A percentile compares a stretch with the other conserved stretches of the same genome.
These are phyloP conservation scores for Chaetomium cochliodes DNA, from an alignment of 495 filamentous ascomycete genomes.

Conservation along the genomic window DNA sequence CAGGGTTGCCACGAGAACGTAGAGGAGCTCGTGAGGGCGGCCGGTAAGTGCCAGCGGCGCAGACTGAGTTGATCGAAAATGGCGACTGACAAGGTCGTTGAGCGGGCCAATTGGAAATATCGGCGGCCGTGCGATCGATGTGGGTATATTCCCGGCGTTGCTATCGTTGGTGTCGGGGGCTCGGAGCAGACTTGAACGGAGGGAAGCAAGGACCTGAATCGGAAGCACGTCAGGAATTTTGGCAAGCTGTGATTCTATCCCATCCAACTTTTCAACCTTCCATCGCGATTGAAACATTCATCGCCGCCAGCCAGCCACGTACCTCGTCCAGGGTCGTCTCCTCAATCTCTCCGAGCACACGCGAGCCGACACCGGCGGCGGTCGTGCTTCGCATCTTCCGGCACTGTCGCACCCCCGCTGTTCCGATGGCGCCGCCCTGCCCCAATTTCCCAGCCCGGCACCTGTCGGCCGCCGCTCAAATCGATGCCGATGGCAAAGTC, in stretches of 20 bases:
- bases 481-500: conserved; percentile 43
- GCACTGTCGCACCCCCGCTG: background rate
- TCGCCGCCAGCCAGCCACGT: conserved; percentile 29
- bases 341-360: conserved; percentile 54
- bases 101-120: conserved; percentile 45
- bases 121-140: conserved; percentile 18
- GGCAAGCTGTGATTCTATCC: conserved; percentile 5
- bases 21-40: conserved; percentile 66
- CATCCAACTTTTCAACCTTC: background rate
- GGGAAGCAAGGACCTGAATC: conserved; percentile 42
- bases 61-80: conserved; percentile 40
- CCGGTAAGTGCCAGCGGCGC: conserved; percentile 46
- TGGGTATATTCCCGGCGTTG: conserved; percentile 9
- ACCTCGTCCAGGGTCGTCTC: conserved; percentile 43
- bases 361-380: conserved; percentile 55
- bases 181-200: conserved; percentile 46
- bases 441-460: conserved; percentile 55
- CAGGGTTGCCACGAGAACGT: conserved; percentile 58
- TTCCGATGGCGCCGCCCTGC: conserved; percentile 60
- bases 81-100: conserved; percentile 40
- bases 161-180: background rate
- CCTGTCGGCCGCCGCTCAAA: conserved; percentile 52
- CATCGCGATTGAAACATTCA: background rate
- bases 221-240: conserved; percentile 9
- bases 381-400: conserved; percentile 28